Evolutionary conservation across 176 grass and related monocot genomes (phyloP).

Genomic region (Paspalum notatum): DNA sequence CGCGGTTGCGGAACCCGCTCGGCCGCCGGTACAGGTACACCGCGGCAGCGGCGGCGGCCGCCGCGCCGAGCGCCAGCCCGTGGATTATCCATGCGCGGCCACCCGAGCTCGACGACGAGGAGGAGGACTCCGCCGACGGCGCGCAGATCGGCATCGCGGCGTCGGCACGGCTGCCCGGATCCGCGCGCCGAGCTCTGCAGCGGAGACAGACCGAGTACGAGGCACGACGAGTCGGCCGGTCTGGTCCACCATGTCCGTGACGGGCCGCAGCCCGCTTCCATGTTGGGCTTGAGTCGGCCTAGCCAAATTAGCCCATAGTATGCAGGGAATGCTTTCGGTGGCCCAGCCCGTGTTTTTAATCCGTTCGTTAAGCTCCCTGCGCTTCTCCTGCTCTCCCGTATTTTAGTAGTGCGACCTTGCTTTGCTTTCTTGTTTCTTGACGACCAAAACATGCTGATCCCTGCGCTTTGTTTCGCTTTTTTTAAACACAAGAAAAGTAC

Average conservation of each 20-base stretch:
- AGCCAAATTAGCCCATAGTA: not conserved
- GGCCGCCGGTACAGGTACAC: slow-evolving; percentile 53
- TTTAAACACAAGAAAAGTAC: too few relatives aligned
- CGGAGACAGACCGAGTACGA: not conserved
- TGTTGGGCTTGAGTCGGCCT: not conserved
- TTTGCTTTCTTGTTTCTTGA: too few relatives aligned
- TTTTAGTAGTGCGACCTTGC: too few relatives aligned
- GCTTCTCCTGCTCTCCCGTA: too few relatives aligned
- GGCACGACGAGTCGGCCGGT: too few relatives aligned
- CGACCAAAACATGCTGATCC: too few relatives aligned
- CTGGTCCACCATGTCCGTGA: not conserved
- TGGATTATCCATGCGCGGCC: slow-evolving; percentile 52
- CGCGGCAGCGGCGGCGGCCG: slow-evolving; percentile 31
- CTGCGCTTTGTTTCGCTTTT: too few relatives aligned
- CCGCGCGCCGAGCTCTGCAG: not conserved
- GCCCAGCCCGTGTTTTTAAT: not conserved
- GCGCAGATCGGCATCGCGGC: slow-evolving; percentile 68
- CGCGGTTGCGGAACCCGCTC: slow-evolving; percentile 61
- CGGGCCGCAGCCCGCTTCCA: not conserved
- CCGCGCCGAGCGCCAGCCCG: slow-evolving; percentile 55
- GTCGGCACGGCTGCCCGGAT: slow-evolving; percentile 11
- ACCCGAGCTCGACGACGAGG: slow-evolving; percentile 25
- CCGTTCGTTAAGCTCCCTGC: not conserved
- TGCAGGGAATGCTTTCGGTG: not conserved
- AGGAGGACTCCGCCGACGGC: slow-evolving; percentile 49